Evolutionary conservation across 371 early-diverging fungal genomes (phyloP).

Genomic region (Mucor indicus): DNA sequence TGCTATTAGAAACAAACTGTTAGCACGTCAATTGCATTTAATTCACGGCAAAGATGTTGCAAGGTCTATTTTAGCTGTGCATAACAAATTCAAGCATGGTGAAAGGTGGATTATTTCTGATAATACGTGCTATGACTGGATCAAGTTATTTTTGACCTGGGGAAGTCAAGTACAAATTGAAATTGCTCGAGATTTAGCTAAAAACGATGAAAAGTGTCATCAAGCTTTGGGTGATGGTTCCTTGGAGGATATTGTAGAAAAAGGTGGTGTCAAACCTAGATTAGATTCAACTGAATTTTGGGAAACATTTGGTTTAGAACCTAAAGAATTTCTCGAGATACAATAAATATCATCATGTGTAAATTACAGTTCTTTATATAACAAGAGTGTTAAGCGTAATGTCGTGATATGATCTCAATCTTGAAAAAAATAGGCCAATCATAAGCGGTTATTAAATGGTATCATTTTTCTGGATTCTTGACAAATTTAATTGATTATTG

Average conservation of each 20-base stretch:
- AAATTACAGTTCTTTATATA: no score
- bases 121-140: conserved; percentile 41
- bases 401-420: no score
- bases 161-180: conserved; percentile 31
- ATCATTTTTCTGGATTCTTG: no score
- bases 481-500: no score
- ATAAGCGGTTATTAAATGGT: no score
- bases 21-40: conserved; percentile 38
- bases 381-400: no score
- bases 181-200: conserved; percentile 21
- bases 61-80: conserved; percentile 36
- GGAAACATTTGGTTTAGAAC: conserved; percentile 33
- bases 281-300: conserved; percentile 47
- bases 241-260: conserved; percentile 26
- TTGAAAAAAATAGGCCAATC: no score
- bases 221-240: conserved; percentile 23
- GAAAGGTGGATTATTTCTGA: conserved; percentile 47
- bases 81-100: conserved; percentile 23
- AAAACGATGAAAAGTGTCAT: conserved; percentile 19
- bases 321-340: conserved; percentile 31
- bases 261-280: conserved; percentile 28
- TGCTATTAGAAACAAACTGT: conserved; percentile 30
- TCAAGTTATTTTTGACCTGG: conserved; percentile 36
- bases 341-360: no score
- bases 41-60: conserved; percentile 50